Conservation (phyloP, 106 monocot species). For the Posidonia australis region DNA sequence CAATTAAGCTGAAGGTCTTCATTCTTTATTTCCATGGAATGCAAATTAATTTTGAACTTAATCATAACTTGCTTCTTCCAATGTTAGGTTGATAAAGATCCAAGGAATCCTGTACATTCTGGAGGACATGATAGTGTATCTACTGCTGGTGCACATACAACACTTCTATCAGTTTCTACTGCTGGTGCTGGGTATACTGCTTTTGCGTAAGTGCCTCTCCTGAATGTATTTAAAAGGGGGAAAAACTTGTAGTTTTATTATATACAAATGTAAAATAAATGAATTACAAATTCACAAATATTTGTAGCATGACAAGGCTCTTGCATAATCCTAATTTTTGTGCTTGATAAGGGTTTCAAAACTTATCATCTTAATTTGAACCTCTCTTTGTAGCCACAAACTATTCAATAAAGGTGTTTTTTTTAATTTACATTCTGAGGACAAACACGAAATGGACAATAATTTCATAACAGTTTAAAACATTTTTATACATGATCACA, state of each 20-base stretch:
- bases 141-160: conserved; percentile 34
- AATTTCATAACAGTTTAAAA: too few species aligned
- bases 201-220: conserved; percentile 62
- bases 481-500: too few species aligned
- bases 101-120: conserved; percentile 34
- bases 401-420: too few species aligned
- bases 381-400: too few species aligned
- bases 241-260: neutral
- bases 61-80: neutral
- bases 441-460: too few species aligned
- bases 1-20: neutral
- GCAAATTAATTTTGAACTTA: neutral
- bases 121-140: conserved; percentile 43
- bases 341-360: too few species aligned
- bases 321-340: too few species aligned
- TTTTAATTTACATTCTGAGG: too few species aligned
- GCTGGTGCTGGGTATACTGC: conserved; percentile 88
- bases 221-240: neutral
- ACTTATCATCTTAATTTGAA: too few species aligned
- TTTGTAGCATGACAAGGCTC: too few species aligned
- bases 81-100: conserved; percentile 68
- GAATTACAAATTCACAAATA: neutral
- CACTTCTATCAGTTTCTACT: conserved; percentile 54
- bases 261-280: too few species aligned
- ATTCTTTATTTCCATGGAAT: neutral